Evolutionary conservation across 2,329 filamentous ascomycete genomes (phyloP).

Genomic region (Xylaria sp.): DNA sequence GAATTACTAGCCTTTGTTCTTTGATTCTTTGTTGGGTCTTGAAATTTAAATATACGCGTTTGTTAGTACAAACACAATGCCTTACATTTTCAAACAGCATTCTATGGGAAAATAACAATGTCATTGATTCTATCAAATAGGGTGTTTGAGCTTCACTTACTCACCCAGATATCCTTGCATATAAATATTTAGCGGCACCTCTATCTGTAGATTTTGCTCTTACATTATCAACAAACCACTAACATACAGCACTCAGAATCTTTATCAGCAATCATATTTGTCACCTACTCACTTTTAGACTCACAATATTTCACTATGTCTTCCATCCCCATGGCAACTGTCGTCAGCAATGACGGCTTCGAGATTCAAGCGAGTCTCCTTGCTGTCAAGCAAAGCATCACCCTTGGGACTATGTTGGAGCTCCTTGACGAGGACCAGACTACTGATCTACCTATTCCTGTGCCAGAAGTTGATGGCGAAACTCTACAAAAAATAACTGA

Average conservation of each 20-base stretch:
- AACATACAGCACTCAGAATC: background rate
- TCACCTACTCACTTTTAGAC: background rate
- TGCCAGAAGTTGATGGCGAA: slow-evolving; percentile 10
- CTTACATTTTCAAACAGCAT: background rate
- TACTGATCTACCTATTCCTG: slow-evolving; percentile 2
- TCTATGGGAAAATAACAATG: background rate
- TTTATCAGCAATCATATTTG: background rate
- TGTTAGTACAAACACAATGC: background rate
- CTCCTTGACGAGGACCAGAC: slow-evolving; percentile 14
- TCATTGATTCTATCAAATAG: background rate
- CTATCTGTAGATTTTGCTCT: background rate
- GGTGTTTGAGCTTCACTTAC: background rate
- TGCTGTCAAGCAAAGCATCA: slow-evolving; percentile 9
- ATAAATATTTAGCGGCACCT: background rate
- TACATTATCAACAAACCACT: background rate
- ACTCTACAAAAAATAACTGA: slow-evolving; percentile 14
- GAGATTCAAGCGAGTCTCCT: slow-evolving; percentile 15
- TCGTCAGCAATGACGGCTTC: slow-evolving; percentile 4
- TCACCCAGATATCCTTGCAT: background rate
- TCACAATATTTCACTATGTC: slow-evolving; percentile 20
- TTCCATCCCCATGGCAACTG: slow-evolving; percentile 5
- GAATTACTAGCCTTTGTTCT: background rate
- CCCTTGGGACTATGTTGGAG: background rate
- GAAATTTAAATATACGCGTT: background rate
- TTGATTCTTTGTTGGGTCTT: background rate